phyloP scores from a whole-genome alignment of 768 basidiomycete species.

The Panaeolus papilionaceus region DNA sequence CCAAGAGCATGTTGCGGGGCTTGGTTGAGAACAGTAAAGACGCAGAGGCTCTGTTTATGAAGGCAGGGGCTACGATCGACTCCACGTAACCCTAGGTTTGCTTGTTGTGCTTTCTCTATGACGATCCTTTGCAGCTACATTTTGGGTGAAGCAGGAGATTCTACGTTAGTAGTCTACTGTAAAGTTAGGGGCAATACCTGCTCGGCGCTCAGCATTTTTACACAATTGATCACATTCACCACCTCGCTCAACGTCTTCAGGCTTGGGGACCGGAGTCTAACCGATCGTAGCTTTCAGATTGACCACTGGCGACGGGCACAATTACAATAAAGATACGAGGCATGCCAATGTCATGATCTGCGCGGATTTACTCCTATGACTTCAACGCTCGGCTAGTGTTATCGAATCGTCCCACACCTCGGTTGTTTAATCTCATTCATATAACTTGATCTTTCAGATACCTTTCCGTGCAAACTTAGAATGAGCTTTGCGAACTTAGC shows the following conservation, averaged over 20 bases:
- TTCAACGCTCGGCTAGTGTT: background rate
- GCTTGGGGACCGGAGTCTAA: too few relatives aligned
- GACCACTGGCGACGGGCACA: background rate
- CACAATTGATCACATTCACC: too few relatives aligned
- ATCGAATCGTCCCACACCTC: slow-evolving; percentile 5
- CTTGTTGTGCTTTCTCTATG: too few relatives aligned
- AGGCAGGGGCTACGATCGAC: background rate
- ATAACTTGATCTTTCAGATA: background rate
- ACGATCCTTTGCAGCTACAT: too few relatives aligned
- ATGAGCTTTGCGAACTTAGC: too few relatives aligned
- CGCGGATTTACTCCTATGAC: background rate
- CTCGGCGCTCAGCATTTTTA: too few relatives aligned
- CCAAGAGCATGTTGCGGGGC: slow-evolving; percentile 23
- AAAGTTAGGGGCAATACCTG: too few relatives aligned
- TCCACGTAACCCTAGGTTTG: background rate
- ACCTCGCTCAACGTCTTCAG: too few relatives aligned
- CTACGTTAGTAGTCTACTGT: too few relatives aligned
- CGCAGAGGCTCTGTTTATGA: slow-evolving; percentile 22
- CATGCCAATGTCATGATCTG: background rate
- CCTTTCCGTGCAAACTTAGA: background rate
- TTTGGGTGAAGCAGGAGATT: too few relatives aligned
- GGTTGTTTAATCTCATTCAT: background rate
- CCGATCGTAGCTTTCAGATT: too few relatives aligned
- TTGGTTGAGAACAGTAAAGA: slow-evolving; percentile 30
- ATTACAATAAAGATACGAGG: background rate